phyloP scores from a whole-genome alignment of 345 rosid genomes.

The Eucalyptus sp. region DNA sequence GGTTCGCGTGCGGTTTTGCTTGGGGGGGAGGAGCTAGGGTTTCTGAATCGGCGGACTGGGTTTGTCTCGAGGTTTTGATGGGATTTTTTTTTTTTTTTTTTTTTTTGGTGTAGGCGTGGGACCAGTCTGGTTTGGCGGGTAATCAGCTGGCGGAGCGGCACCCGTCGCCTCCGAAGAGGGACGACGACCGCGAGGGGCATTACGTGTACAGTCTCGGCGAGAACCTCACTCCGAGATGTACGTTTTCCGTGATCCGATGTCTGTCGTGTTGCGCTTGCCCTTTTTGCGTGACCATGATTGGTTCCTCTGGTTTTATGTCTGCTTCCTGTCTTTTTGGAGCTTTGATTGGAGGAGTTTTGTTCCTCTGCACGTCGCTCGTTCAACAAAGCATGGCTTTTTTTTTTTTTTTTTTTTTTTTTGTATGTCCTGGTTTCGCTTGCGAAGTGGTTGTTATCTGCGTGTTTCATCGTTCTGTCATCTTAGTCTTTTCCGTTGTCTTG shows the following conservation, averaged over 20 bases:
- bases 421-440: neutral
- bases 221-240: constrained; percentile 65
- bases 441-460: neutral
- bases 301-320: neutral
- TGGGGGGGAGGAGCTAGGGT: neutral
- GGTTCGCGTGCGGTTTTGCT: no score
- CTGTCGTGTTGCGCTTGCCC: neutral
- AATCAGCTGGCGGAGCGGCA: neutral
- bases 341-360: neutral
- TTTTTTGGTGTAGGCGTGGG: neutral
- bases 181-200: constrained; percentile 70
- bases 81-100: neutral
- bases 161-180: constrained; percentile 45
- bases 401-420: neutral
- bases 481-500: neutral
- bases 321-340: neutral
- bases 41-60: neutral
- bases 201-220: constrained; percentile 58
- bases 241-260: constrained; percentile 17
- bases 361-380: neutral
- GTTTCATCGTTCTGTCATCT: neutral
- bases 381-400: neutral
- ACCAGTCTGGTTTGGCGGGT: neutral
- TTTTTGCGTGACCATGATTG: neutral
- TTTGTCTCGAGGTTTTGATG: neutral